Evolutionary conservation across 257 asterid genomes (phyloP).

Genomic region (Anisodus tanguticus): DNA sequence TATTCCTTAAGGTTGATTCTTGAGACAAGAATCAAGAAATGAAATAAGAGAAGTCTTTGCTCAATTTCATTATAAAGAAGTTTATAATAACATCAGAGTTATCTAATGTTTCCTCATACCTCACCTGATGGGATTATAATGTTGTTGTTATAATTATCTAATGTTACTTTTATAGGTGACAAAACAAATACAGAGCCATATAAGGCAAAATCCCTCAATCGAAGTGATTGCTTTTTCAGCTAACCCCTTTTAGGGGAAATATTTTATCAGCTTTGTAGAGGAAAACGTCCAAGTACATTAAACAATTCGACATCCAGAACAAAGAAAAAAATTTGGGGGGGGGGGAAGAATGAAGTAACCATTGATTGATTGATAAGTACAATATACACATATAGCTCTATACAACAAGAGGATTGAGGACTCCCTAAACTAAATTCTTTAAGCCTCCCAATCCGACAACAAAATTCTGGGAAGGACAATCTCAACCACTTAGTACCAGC

Average conservation of each 20-base stretch:
- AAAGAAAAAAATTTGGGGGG: neutral
- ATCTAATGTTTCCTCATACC: too few species aligned
- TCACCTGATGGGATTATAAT: too few species aligned
- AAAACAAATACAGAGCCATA: too few species aligned
- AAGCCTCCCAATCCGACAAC: neutral
- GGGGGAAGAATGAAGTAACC: slow-evolving; percentile 20
- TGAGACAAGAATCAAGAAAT: neutral
- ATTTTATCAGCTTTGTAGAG: neutral
- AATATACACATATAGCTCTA: slow-evolving; percentile 21
- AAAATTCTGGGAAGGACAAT: slow-evolving; percentile 25
- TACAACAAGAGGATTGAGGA: slow-evolving; percentile 32
- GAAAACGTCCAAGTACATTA: neutral
- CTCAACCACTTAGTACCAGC: slow-evolving; percentile 17
- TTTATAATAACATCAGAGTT: too few species aligned
- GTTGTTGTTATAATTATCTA: too few species aligned
- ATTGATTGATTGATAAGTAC: slow-evolving; percentile 19
- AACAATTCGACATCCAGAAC: too few species aligned
- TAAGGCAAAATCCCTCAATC: neutral
- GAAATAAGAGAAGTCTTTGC: neutral
- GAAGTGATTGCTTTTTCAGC: neutral
- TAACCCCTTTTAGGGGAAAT: neutral
- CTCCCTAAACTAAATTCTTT: slow-evolving; percentile 19
- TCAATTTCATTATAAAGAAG: neutral
- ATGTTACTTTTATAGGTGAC: too few species aligned
- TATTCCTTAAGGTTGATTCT: too few species aligned